phyloP scores from a whole-genome alignment of 352 stramenopile genomes.

The Aphanomyces cochlioides region DNA sequence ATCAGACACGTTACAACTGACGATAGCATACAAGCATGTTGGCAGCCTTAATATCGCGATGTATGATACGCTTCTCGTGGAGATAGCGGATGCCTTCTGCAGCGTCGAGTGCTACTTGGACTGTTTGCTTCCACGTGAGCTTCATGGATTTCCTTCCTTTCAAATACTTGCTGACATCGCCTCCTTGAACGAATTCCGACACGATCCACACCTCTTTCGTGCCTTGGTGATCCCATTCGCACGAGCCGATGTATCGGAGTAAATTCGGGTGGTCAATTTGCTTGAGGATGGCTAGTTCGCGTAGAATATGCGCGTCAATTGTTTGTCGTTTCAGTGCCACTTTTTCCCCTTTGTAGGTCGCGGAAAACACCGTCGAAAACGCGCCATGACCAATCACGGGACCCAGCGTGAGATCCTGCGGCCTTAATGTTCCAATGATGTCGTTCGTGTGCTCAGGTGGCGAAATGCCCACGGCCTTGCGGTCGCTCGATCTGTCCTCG shows the following conservation, averaged over 20 bases:
- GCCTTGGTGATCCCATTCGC: constrained; percentile 63
- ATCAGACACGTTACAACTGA: background rate
- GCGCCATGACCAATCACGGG: constrained; percentile 68
- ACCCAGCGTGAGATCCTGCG: constrained; percentile 10
- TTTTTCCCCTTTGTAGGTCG: constrained; percentile 64
- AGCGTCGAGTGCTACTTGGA: constrained; percentile 68
- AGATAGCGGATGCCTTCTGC: constrained; percentile 94
- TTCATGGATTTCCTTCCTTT: constrained; percentile 43
- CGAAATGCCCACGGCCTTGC: background rate
- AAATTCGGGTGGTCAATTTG: constrained; percentile 32
- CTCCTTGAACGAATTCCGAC: constrained; percentile 72
- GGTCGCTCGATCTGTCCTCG: background rate
- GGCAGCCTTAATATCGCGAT: constrained; percentile 86
- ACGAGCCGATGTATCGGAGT: constrained; percentile 31
- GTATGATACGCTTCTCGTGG: constrained; percentile 81
- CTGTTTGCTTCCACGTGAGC: constrained; percentile 55
- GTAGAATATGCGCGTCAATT: constrained; percentile 70
- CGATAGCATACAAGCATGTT: constrained; percentile 56
- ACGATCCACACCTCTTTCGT: constrained; percentile 80
- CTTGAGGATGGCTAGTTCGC: constrained; percentile 34
- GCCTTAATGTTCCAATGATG: constrained; percentile 6
- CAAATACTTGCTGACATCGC: constrained; percentile 68
- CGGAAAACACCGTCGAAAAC: constrained; percentile 74
- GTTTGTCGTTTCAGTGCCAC: constrained; percentile 84
- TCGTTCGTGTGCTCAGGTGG: background rate